Base-by-base conservation (phyloP, 2,329 filamentous ascomycete species). In the Furcasterigmium sp. region DNA sequence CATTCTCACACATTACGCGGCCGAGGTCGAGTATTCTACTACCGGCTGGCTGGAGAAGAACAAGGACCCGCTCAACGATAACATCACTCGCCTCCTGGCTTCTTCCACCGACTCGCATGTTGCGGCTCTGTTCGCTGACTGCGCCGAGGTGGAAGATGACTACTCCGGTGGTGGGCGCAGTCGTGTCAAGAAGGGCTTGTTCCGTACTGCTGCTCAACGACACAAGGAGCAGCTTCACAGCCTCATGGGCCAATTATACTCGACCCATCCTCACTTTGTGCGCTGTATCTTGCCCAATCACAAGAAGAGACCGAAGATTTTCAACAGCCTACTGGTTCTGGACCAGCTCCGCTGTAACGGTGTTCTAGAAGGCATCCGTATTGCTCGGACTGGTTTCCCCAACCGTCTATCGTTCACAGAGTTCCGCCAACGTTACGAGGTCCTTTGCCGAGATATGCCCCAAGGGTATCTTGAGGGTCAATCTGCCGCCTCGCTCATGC, bases 181-280 rank as follows among this genome's bases (percentile, higher is more conserved):
- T 57, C 80, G 91, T 18, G 91, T 98, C 45, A 98, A 98, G 72
- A 96, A 93, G 66, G 94, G 93, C 0, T 76, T 98, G 4, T 98
- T 98, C 76, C 84, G 93, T 25, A 98, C 93, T 0, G 94, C 95
- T 5, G 93, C 93, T 6, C 93, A 98, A 61, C 80, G 90, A 55
- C 93, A 98, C 72, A 98, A 98, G 65, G 93, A 98, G 63, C 91
- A 97, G 55, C 77, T 98, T n/a, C 87, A 90, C n/a, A 94, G 84
- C 48, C 70, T 98, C 46, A 98, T 98, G 93, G 75, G 77, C 13
- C 90, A 97, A 57, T 78, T 98, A 14, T 87, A 98, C 62, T 94
- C 87, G 1, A 98, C 93, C 1, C 93, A 98, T 61, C 94, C 94
- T 45, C 93, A 98, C 64, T 98, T 98, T 60, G 93, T 98, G 23